Base-by-base conservation (phyloP, 2,329 filamentous ascomycete species). In the Botrytis galanthina region DNA sequence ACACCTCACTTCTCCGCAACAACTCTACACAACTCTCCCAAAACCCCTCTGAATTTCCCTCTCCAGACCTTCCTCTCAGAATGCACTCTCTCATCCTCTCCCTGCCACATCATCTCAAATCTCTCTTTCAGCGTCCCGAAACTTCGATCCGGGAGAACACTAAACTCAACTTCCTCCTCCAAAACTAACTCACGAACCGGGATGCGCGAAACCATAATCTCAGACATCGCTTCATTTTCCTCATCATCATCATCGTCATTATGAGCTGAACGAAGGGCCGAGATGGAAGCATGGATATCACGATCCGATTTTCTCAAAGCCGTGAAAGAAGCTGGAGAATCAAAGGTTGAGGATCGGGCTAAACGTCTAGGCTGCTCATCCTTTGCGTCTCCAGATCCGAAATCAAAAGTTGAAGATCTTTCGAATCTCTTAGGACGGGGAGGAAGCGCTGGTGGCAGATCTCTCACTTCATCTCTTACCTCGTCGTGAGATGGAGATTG, bases 51-150 rank as follows among this genome's bases (percentile, higher is more conserved):
- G 14, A 68, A 68, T 7, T 18, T 57, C 6, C 48, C 9, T 22
- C 66, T 57, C 66, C 66, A 68, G 22, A 68, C 37, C 35, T 12
- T 39, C 35, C 48, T 54, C 35, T 54, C 66, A 7, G 10, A 5
- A 54, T 68, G 66, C 35, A 68, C 48, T 5, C 9, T n/a, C 48
- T 68, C 66, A 57, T 68, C 66, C 16, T 57, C 66, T 22, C 10
- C 39, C 35, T 54, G 48, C 48, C 48, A 68, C 35, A 39, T 29
- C n/a, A 29, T 35, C 18, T 42, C 26, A 22, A 57, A 68, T 0
- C 66, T n/a, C 12, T 68, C 35, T 22, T 39, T 29, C 12, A 68
- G 26, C 2, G 64, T 39, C 35, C 64, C 64, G 4, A 67, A 51
- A n/a, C 29, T 48, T 5, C 14, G 35, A 42, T 62, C 60, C 1